These are phyloP conservation scores for Metarhizium anisopliae DNA, from an alignment of 2,329 filamentous ascomycete genomes.

Conservation along the genomic window DNA sequence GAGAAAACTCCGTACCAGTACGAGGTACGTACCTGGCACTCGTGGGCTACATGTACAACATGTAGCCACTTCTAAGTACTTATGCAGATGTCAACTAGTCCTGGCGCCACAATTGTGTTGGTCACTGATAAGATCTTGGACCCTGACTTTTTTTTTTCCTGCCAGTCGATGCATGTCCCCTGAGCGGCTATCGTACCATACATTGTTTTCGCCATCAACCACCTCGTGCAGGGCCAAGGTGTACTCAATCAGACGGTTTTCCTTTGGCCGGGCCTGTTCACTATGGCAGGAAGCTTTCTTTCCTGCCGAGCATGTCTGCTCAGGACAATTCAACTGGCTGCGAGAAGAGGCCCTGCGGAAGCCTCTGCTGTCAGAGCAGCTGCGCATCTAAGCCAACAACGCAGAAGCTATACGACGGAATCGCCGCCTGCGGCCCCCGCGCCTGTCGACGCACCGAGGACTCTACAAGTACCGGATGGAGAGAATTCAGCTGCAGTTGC, in stretches of 20 bases:
- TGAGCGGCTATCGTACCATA: too few relatives aligned
- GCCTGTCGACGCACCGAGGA: conserved; percentile 14
- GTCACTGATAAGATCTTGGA: conserved; percentile 8
- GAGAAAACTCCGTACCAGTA: too few relatives aligned
- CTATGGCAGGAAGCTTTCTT: conserved; percentile 19
- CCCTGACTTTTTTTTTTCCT: too few relatives aligned
- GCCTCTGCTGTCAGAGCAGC: background rate
- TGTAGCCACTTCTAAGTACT: too few relatives aligned
- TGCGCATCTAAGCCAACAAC: conserved; percentile 4
- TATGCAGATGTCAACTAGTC: too few relatives aligned
- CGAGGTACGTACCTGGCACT: too few relatives aligned
- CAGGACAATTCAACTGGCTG: conserved; percentile 14
- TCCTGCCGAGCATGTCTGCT: conserved; percentile 18
- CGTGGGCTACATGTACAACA: too few relatives aligned
- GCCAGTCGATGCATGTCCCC: too few relatives aligned
- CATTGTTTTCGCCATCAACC: too few relatives aligned
- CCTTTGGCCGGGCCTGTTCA: background rate
- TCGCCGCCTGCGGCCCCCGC: conserved; percentile 1
- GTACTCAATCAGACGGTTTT: background rate
- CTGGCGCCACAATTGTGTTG: too few relatives aligned
- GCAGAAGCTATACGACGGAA: conserved; percentile 10
- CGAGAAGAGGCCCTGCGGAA: background rate
- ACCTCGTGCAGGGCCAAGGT: background rate
- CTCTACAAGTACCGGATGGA: conserved; percentile 10
- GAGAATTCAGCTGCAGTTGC: conserved; percentile 3